A percentile compares a stretch with the other conserved stretches of the same genome.
Evolutionary conservation across 495 filamentous ascomycete species (phyloP).

Genomic region (Penicillium silybi): DNA sequence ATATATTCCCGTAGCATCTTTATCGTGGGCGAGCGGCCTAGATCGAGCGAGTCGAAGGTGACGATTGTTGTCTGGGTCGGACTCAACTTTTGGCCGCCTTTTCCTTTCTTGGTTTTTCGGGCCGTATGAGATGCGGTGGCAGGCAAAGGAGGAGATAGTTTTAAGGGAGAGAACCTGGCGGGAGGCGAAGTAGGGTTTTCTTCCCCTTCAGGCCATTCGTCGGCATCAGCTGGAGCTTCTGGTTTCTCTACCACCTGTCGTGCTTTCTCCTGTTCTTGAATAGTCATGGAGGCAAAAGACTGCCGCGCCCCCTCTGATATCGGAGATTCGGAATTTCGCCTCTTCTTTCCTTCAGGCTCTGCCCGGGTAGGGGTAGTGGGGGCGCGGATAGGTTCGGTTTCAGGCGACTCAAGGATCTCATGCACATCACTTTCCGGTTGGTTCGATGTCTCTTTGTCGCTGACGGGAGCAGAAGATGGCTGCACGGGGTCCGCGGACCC

Average conservation of each 20-base stretch:
- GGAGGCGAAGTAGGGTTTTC: constrained; percentile 15
- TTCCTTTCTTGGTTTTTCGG: constrained; percentile 30
- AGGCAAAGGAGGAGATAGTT: neutral
- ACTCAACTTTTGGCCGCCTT: constrained; percentile 22
- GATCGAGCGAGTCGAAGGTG: constrained; percentile 80
- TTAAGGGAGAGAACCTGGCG: constrained; percentile 6
- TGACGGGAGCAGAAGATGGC: neutral
- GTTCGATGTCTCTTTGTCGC: constrained; percentile 11
- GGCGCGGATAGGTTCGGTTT: constrained; percentile 9
- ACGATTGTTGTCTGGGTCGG: constrained; percentile 63
- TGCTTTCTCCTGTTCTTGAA: constrained; percentile 9
- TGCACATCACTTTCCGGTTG: constrained; percentile 21
- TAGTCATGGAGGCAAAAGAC: constrained; percentile 26
- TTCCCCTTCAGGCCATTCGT: constrained; percentile 28
- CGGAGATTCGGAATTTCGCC: constrained; percentile 4
- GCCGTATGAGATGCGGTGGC: constrained; percentile 1
- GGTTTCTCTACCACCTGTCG: constrained; percentile 1
- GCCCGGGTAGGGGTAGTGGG: neutral
- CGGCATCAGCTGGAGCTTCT: constrained; percentile 3
- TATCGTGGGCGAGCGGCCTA: constrained; percentile 56
- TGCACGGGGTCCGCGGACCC: constrained; percentile 21
- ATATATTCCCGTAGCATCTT: constrained; percentile 73
- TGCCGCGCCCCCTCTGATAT: constrained; percentile 20
- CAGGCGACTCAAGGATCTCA: constrained; percentile 36
- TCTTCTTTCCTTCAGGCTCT: neutral